These are phyloP conservation scores for Penicillium sp. DNA, from an alignment of 2,329 filamentous ascomycete species.

Conservation along the genomic window DNA sequence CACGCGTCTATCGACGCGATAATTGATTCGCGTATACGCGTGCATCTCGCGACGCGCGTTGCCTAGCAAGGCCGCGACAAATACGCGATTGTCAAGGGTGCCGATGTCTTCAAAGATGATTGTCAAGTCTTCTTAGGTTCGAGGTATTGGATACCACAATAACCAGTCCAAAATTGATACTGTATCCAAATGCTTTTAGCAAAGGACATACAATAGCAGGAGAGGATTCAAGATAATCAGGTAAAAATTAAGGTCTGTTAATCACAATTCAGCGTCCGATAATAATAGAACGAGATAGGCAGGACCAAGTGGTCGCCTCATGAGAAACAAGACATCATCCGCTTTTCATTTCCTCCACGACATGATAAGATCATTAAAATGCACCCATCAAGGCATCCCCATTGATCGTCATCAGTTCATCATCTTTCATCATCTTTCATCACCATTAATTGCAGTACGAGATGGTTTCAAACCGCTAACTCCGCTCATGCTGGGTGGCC, in stretches of 20 bases:
- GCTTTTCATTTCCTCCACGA: background rate
- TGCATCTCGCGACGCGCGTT: background rate
- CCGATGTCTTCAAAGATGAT: too few relatives aligned
- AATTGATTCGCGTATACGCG: too few relatives aligned
- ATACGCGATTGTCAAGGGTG: too few relatives aligned
- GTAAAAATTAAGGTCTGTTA: background rate
- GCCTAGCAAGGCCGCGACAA: background rate
- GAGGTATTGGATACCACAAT: background rate
- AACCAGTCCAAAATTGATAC: background rate
- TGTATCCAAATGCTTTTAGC: background rate
- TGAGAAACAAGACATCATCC: background rate
- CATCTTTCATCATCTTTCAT: background rate
- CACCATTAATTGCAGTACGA: background rate
- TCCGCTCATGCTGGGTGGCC: conserved; percentile 89
- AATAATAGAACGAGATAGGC: background rate
- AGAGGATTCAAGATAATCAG: background rate
- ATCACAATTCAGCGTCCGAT: background rate
- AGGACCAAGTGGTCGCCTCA: background rate
- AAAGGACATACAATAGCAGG: background rate
- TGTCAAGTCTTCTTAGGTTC: background rate
- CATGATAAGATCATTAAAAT: background rate
- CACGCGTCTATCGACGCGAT: too few relatives aligned
- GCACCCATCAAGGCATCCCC: background rate
- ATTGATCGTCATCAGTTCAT: too few relatives aligned
- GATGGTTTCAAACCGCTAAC: conserved; percentile 48